Conservation (phyloP, 176 grass and related monocot genomes). For the Oryza longistaminata region DNA sequence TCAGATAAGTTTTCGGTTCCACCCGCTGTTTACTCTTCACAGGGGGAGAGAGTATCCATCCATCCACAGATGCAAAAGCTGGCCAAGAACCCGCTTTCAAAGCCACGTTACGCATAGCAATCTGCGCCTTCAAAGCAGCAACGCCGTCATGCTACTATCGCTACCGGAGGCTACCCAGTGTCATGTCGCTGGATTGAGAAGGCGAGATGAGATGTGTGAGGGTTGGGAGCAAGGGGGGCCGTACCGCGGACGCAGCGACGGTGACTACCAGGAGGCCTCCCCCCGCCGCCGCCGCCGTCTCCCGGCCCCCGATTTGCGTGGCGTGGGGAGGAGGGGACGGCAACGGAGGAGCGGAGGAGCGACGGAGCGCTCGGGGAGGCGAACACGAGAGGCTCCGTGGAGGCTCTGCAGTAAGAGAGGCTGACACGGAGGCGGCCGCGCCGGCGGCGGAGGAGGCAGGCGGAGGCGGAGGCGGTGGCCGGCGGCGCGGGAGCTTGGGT, state of each 20-base stretch:
- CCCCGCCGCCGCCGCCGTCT: too few species aligned
- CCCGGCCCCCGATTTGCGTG: neutral
- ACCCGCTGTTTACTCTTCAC: neutral
- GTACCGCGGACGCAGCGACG: conserved; percentile 46
- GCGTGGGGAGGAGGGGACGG: conserved; percentile 13
- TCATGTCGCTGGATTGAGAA: neutral
- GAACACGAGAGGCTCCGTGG: neutral
- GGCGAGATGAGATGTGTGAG: neutral
- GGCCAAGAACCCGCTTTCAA: neutral
- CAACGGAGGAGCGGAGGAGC: conserved; percentile 18
- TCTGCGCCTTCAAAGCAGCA: neutral
- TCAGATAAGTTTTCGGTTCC: neutral
- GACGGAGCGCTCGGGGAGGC: conserved; percentile 7
- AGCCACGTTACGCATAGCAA: neutral
- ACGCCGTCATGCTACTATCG: neutral
- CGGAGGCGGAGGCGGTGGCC: neutral
- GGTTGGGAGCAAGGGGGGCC: too few species aligned
- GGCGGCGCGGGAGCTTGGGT: neutral
- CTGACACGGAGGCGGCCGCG: neutral
- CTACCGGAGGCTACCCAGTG: neutral
- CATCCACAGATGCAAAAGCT: neutral
- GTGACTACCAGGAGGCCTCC: conserved; percentile 37
- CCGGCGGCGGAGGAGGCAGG: neutral
- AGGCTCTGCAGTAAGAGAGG: neutral
- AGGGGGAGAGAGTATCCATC: neutral